Evolutionary conservation across 768 basidiomycete species (phyloP), one percentile per base, ranked within the genome.

Genomic region (Butyriboletus loyo): DNA sequence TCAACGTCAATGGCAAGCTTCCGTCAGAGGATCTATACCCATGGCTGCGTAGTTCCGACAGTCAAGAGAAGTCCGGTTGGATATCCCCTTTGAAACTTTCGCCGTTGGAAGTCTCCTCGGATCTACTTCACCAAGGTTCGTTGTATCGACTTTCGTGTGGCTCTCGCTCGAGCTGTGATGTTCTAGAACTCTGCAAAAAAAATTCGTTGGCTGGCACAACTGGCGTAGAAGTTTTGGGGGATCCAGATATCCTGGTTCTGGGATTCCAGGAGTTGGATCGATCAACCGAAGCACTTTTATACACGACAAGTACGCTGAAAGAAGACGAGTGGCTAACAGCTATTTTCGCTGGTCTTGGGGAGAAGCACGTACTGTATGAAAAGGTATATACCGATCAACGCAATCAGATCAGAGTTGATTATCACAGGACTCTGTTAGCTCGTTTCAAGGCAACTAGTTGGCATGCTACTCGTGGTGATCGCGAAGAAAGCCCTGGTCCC

Each of bases 211-310:
- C 25, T 41, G 54, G 24, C 27, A n/a, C 49, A 24, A 10, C 50
- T 32, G 65, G 63, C 27, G 38, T 49, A 13, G 57, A 66, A 5
- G 66, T 55, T 42, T 53, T 64, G 10, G 66, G 67, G 5, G 77
- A 81, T 54, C 84, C 87, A 10, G 89, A 92, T 61, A 54, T 92
- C 8, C 66, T 90, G 19, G 83, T 87, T n/a, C 65, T 91, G 3
- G 87, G 82, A 1, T 89, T 92, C 58, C 90, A 92, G 66, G 90
- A 92, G 62, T 70, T 91, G 4, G 90, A 92, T 63, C 74, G 84
- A 3, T 90, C 89, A 0, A 75, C 89, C 0, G 88, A 90, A 66
- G 87, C 90, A 9, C 71, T 92, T 50, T 63, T 94, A 0, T 91
- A 92, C 53, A 76, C 85, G 3, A 77, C 82, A 0, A 81, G 78